Evolutionary conservation across 768 basidiomycete genomes (phyloP), one percentile per base, ranked within the genome.

Genomic region (Clitopilus passeckerianus): DNA sequence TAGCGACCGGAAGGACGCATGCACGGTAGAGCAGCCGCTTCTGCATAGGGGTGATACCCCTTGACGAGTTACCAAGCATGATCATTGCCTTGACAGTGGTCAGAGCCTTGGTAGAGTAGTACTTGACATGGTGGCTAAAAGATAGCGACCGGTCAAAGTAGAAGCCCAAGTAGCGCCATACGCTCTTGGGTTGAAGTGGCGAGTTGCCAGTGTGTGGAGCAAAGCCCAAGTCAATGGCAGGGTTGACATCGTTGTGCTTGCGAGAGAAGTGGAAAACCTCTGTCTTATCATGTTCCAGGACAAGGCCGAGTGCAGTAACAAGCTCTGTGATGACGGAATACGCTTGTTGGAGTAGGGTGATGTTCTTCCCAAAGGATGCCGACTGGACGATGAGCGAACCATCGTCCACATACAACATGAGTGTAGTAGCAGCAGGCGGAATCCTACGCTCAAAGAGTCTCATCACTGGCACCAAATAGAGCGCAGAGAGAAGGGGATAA

Each of bases 401-500:
- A 58, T 58, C 57, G 18, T 58, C 57, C 0, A 58, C 57, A 30
- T 50, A 58, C 2, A 43, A 52, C 14, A 58, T 58, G 57, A 58
- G 22, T 4, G 23, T 30, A n/a, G 34, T 20, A 6, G 15, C n/a
- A 2, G 14, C 16, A 15, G 20, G 7, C 7, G 18, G 2, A 10
- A 20, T 20, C 24, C 20, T 8, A 9, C 15, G 5, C 37, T 41
- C 37, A 23, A 50, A 58, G 16, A 23, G 16, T 30, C 33, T 52
- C 12, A 52, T 9, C 6, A 52, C 18, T 12, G n/a, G 44, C 14
- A 30, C 22, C 5, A 58, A 34, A 16, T 30, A 58, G 5, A 58
- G 30, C 2, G 43, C 57, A 14, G 58, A 53, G 4, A 33, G 33
- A 10, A 59, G 9, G 1, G 46, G 24, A 1, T 5, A 59, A 23